Base-by-base conservation (phyloP, 495 filamentous ascomycete genomes). In the Pseudotulostoma volvatum region DNA sequence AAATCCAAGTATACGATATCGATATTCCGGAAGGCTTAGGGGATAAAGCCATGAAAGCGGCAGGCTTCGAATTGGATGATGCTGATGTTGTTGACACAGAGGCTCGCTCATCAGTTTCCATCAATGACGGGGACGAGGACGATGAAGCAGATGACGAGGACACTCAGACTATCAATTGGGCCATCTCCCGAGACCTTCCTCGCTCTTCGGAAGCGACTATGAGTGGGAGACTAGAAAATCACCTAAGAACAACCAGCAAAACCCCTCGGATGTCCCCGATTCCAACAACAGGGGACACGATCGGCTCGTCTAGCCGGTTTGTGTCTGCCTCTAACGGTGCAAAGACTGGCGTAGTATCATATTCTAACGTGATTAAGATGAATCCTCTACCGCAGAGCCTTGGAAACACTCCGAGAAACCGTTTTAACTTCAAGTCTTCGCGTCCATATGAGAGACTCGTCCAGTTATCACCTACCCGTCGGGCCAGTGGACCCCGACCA, bases 221-320 rank as follows among this genome's bases (percentile, higher is more conserved):
- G 34, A 63, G 61, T 46, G 55, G 51, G 36, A 54, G 61, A 7
- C 47, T 65, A 18, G 59, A 65, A 34, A 56, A 47, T 34, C 63
- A 63, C 42, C 63, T 28, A 28, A 28, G 61, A 59, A 52, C 50
- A 20, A 52, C 58, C 8, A 60, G 59, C 36, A 59, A 53, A 39
- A 35, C 23, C 23, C 11, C 51, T 21, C 41, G 45, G 14, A 49
- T 47, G 31, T 39, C 49, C n/a, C 35, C 46, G 7, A 49, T 39
- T 21, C 46, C 42, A 8, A 19, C 28, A 9, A 43, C 53, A 55
- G 30, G 34, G 45, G 7, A 55, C 47, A 18, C 36, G 20, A 31
- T 45, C 43, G 8, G 34, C 44, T 44, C 13, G 43, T 44, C 25
- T 38, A 47, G 16, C 31, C 44, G 3, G 36, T 39, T 4, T 31